These are phyloP conservation scores for Hypomontagnella submonticulosa DNA, from an alignment of 495 filamentous ascomycete genomes.

Conservation along the genomic window DNA sequence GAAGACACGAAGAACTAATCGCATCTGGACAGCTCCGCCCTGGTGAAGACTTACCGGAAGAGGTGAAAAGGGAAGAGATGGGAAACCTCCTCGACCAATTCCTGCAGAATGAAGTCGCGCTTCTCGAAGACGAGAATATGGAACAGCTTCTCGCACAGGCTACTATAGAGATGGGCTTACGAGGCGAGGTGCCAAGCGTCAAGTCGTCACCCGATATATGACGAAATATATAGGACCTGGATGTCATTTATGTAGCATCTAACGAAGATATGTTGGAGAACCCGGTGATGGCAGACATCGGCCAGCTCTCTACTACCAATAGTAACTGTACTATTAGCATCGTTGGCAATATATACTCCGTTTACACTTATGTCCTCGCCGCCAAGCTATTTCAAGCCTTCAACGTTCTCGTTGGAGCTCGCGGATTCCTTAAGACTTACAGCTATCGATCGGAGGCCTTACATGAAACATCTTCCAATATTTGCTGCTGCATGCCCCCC, in stretches of 20 bases:
- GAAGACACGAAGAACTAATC: conserved; percentile 34
- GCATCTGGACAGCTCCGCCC: conserved; percentile 23
- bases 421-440: neutral
- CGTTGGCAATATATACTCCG: conserved; percentile 16
- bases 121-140: conserved; percentile 49
- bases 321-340: neutral
- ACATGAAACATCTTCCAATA: too few species aligned
- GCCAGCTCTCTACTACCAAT: neutral
- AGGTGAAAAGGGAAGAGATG: conserved; percentile 42
- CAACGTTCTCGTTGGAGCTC: too few species aligned
- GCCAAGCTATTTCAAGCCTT: neutral
- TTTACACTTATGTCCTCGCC: neutral
- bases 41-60: conserved; percentile 18
- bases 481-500: neutral
- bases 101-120: conserved; percentile 44
- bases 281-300: neutral
- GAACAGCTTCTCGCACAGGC: conserved; percentile 55
- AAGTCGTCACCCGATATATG: conserved; percentile 1
- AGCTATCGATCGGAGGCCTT: too few species aligned
- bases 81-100: conserved; percentile 42
- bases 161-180: conserved; percentile 67
- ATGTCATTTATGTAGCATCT: neutral
- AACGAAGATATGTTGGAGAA: conserved; percentile 1
- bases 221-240: neutral
- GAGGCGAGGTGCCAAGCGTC: conserved; percentile 15